phyloP scores from a whole-genome alignment of 345 rosid species.

The Arabidopsis suecica region DNA sequence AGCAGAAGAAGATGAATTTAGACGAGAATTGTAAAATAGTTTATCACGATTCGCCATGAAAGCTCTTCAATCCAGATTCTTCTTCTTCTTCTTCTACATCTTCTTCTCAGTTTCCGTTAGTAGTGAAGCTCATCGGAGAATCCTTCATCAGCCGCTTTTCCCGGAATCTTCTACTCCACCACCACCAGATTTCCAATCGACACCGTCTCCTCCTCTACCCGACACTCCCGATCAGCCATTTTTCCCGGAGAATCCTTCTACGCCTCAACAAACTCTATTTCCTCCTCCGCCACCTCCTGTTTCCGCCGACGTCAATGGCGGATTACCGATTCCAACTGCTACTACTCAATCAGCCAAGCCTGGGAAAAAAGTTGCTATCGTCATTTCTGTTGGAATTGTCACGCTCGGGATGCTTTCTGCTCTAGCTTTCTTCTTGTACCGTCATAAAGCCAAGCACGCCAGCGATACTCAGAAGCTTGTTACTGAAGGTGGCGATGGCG shows the following conservation, averaged over 20 bases:
- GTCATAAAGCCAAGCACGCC: constrained; percentile 69
- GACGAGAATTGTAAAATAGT: constrained; percentile 44
- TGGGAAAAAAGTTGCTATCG: constrained; percentile 80
- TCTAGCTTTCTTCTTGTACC: constrained; percentile 83
- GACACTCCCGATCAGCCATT: constrained; percentile 81
- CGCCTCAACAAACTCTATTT: constrained; percentile 56
- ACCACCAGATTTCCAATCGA: constrained; percentile 49
- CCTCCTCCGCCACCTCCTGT: constrained; percentile 50
- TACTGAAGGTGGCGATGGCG: constrained; percentile 41
- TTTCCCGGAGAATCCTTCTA: constrained; percentile 81
- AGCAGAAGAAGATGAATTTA: constrained; percentile 52
- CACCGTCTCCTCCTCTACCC: constrained; percentile 59
- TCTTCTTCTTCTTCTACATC: constrained; percentile 39
- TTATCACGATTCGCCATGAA: constrained; percentile 66
- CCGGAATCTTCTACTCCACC: constrained; percentile 66
- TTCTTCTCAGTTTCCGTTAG: constrained; percentile 13
- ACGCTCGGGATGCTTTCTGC: constrained; percentile 92
- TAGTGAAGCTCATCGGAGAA: constrained; percentile 53
- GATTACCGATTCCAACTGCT: constrained; percentile 66
- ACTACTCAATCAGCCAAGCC: constrained; percentile 79
- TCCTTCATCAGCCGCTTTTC: constrained; percentile 89
- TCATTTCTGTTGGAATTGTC: constrained; percentile 88
- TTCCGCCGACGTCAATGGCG: constrained; percentile 55
- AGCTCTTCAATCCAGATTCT: constrained; percentile 42
- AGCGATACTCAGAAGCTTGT: constrained; percentile 77